Evolutionary conservation across 2,329 filamentous ascomycete species (phyloP), one percentile per base, ranked within the genome.

Genomic region (Fusarium verticillioides): DNA sequence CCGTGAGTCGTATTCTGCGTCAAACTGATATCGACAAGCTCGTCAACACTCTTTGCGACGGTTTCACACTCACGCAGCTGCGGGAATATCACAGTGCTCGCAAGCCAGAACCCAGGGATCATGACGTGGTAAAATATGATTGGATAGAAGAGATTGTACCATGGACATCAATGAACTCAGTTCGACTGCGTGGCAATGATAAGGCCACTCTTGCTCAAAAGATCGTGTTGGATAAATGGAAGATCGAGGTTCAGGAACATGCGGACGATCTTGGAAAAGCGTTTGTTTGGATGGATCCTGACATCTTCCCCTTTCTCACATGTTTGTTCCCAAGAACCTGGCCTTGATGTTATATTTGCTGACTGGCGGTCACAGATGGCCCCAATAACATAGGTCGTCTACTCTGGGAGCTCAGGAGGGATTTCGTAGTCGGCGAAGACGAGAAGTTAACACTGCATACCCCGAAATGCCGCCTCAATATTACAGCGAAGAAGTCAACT

Each of bases 211-310:
- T 85, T 16, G 84, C 81, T 2, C 69, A 85, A 21, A 79, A 79
- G 62, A 79, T 90, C 60, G 81, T 90, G 81, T 82, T 82, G 18
- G 78, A 83, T 30, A 84, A 83, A 65, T 90, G 88, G 88, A 82
- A 81, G 7, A 70, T 90, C n/a, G 81, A 84, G 13, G 83, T 85
- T 5, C 80, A 83, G 60, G 86, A 88, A 69, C 76, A 86, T 21
- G 75, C 84, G 19, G 81, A 84, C 26, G 81, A 80, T 10, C 76
- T 84, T 7, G 88, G 88, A 10, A 79, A 80, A 37, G 76, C 83
- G 3, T 79, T 78, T 5, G 65, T 89, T 11, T 80, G 74, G 66
- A 71, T 89, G 26, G 75, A 78, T 18, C 81, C 81, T 18, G 60
- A 79, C 3, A 82, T 85, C 58, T 87, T 88, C 67, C 71, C 78